Evolutionary conservation across 2,329 filamentous ascomycete genomes (phyloP).

Genomic region (Chaetomium strumarium): DNA sequence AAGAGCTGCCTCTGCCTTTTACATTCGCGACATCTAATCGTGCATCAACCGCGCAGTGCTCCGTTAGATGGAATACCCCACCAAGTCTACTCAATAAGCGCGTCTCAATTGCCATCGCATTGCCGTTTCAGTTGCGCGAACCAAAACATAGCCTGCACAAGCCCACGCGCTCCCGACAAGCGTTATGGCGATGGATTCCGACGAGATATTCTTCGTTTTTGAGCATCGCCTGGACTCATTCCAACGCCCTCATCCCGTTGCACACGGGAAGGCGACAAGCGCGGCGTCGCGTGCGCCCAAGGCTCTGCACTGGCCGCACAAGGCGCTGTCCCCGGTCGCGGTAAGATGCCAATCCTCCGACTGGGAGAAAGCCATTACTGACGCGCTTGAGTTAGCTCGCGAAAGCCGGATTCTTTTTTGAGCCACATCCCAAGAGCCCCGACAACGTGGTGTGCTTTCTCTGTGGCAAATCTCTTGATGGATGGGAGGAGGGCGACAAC

Average conservation of each 20-base stretch:
- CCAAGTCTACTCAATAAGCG: not conserved
- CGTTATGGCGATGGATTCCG: constrained; percentile 5
- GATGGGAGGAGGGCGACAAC: constrained; percentile 85
- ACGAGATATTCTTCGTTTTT: constrained; percentile 38
- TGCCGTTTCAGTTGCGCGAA: not conserved
- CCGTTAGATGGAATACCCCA: not conserved
- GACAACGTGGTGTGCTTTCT: constrained; percentile 91
- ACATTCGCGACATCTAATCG: no score
- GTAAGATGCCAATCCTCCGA: constrained; percentile 39
- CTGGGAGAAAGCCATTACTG: constrained; percentile 20
- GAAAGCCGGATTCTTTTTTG: constrained; percentile 84
- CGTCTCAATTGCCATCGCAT: not conserved
- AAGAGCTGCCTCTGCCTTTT: not conserved
- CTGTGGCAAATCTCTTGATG: constrained; percentile 77
- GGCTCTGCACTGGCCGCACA: constrained; percentile 71
- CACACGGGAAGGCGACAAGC: constrained; percentile 63
- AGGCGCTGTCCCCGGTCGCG: constrained; percentile 56
- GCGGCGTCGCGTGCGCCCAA: constrained; percentile 54
- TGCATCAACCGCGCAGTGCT: no score
- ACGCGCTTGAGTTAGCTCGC: constrained; percentile 59
- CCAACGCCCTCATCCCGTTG: constrained; percentile 53
- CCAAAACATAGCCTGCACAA: not conserved
- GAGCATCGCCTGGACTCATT: constrained; percentile 80
- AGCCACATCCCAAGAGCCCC: constrained; percentile 64
- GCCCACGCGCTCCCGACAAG: constrained; percentile 1